Percentiles rank a stretch among this genome's conserved stretches.
These are phyloP conservation scores for sweet orange (Citrus sinensis) DNA, from an alignment of 345 rosid genomes.

Conservation along the genomic window DNA sequence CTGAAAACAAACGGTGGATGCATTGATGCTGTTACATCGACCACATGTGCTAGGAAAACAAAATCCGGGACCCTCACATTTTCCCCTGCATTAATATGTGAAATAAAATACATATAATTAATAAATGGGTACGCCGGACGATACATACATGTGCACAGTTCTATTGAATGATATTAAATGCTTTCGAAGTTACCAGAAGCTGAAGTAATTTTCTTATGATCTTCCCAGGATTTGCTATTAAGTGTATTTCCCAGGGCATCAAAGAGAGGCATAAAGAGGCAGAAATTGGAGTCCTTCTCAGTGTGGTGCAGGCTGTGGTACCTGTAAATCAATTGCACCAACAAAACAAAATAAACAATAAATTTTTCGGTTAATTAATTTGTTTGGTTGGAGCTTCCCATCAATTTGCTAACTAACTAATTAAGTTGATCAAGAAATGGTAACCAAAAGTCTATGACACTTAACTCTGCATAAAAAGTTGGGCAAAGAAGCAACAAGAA, in stretches of 20 bases:
- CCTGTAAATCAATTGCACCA: constrained; percentile 32
- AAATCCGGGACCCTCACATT: constrained; percentile 65
- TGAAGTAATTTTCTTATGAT: constrained; percentile 47
- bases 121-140: background rate
- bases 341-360: background rate
- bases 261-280: constrained; percentile 94
- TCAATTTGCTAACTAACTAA: background rate
- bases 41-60: constrained; percentile 92
- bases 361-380: background rate
- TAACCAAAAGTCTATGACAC: background rate
- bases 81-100: constrained; percentile 33
- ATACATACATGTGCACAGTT: no score
- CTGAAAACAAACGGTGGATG: constrained; percentile 68
- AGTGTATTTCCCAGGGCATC: constrained; percentile 76
- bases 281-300: constrained; percentile 75
- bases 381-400: background rate
- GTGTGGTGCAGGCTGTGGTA: constrained; percentile 87
- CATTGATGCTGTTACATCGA: constrained; percentile 59
- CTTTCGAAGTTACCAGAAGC: constrained; percentile 38
- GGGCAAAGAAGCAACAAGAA: background rate
- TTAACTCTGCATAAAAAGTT: background rate
- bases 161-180: background rate
- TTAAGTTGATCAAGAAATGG: background rate
- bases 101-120: background rate
- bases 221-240: constrained; percentile 68